Percentiles rank a stretch among this genome's conserved stretches.
These are phyloP conservation scores for Ormosia semicastrata DNA, from an alignment of 306 rosid species.

Conservation along the genomic window DNA sequence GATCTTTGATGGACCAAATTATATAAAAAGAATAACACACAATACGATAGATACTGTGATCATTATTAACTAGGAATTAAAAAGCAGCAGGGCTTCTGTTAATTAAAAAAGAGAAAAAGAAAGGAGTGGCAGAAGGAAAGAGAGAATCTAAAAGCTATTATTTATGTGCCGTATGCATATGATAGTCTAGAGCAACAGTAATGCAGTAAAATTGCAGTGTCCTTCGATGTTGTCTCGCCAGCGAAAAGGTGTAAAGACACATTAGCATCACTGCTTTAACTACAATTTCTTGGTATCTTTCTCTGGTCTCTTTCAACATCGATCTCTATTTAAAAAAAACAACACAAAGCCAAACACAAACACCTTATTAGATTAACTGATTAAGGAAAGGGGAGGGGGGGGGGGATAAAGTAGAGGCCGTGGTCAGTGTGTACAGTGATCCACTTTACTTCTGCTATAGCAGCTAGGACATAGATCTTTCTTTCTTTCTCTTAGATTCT, in stretches of 20 bases:
- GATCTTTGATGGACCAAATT: not conserved
- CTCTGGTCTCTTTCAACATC: not conserved
- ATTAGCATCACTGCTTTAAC: slow-evolving; percentile 27
- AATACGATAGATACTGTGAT: not conserved
- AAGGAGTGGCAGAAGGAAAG: slow-evolving; percentile 20
- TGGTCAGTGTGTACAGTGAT: slow-evolving; percentile 41
- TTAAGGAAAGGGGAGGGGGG: not conserved
- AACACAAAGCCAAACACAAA: not conserved
- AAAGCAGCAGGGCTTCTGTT: not conserved
- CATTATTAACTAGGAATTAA: slow-evolving; percentile 1
- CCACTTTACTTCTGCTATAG: slow-evolving; percentile 36
- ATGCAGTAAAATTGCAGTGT: slow-evolving; percentile 47
- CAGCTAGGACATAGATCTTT: slow-evolving; percentile 45
- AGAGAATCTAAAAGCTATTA: slow-evolving; percentile 41
- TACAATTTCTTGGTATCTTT: slow-evolving; percentile 19
- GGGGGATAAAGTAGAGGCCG: slow-evolving; percentile 26
- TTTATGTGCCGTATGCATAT: slow-evolving; percentile 24
- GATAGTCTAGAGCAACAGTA: slow-evolving; percentile 39
- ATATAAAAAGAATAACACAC: not conserved
- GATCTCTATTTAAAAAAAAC: not conserved
- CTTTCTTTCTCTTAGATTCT: slow-evolving; percentile 55
- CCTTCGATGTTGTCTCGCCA: slow-evolving; percentile 44
- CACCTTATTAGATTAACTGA: slow-evolving; percentile 15
- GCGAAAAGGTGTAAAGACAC: slow-evolving; percentile 43
- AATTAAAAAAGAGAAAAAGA: not conserved